Evolutionary conservation across 345 rosid genomes (phyloP), one percentile per base, ranked within the genome.

Genomic region (sweet orange (Citrus sinensis)): DNA sequence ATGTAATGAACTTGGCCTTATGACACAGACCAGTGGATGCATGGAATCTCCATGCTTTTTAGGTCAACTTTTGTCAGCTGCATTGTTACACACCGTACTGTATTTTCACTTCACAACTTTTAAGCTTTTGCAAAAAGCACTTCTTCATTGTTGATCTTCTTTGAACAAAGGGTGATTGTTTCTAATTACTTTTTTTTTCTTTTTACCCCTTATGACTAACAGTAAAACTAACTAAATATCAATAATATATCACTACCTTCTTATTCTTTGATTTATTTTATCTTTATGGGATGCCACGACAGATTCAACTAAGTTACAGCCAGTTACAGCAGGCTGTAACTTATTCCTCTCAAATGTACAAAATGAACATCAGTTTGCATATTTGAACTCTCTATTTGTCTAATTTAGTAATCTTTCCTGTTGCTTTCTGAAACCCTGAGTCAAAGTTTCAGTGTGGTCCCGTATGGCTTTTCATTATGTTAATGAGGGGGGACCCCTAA

Each of bases 11-110:
- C 2, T 5, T 27, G 10, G 16, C 6, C 19, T 24, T 67, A 13
- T 39, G 51, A 46, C 51, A 46, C 51, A 46, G 51, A 79, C 85
- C 85, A 63, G 29, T 70, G 77, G 78, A 54, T 74, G 73, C 69
- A 46, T 76, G 80, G 81, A 77, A 71, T 83, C 66, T 77, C 79
- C 70, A 22, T 65, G 72, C 80, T 42, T 76, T 75, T 35, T 62
- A 7, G 78, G 62, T 75, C 79, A 80, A 73, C 61, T 73, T 71
- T 72, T 27, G 74, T 79, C 80, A 30, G 51, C 61, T 69, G 74
- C 71, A 58, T 79, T 32, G 17, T 69, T 71, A 13, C 61, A 39
- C 79, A 34, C n/a, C 17, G 81, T 76, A 29, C n/a, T 25, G 83
- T 76, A 55, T 55, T 80, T 68, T 74, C 82, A 77, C 76, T 71